Percentiles rank a stretch among this genome's conserved stretches.
Conservation (phyloP, 371 early-diverging fungal species). For the Mortierella sp. region DNA sequence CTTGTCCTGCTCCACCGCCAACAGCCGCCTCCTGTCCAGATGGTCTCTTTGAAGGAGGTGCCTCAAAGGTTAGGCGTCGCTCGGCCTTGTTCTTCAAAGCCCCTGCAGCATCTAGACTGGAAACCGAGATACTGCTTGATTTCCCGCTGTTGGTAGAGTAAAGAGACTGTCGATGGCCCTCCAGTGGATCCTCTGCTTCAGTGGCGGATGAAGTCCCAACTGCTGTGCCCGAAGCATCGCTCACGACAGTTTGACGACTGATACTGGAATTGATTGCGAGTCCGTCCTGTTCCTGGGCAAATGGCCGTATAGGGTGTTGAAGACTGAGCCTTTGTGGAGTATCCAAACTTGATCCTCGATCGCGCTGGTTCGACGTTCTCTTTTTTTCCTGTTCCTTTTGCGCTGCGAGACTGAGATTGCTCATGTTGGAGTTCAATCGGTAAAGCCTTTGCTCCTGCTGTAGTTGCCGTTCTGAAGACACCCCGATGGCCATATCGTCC, state of each 20-base stretch:
- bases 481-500: constrained; percentile 46
- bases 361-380: background rate
- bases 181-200: constrained; percentile 14
- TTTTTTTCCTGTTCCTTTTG: background rate
- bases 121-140: background rate
- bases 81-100: background rate
- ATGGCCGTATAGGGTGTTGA: constrained; percentile 14
- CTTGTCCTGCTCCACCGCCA: background rate
- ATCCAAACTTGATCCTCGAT: background rate
- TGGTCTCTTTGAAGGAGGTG: background rate
- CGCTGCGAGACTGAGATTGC: constrained; percentile 33
- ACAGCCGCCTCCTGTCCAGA: background rate
- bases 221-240: constrained; percentile 27
- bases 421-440: constrained; percentile 37
- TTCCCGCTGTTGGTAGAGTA: constrained; percentile 14
- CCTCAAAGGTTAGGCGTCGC: constrained; percentile 1
- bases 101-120: background rate
- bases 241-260: constrained; percentile 29
- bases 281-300: constrained; percentile 13
- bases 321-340: background rate
- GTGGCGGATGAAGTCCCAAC: constrained; percentile 21
- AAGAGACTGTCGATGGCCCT: constrained; percentile 17
- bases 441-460: constrained; percentile 41
- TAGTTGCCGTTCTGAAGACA: constrained; percentile 36
- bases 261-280: constrained; percentile 15